Evolutionary conservation across 768 basidiomycete species (phyloP).

Genomic region (Cytidiella melzeri): DNA sequence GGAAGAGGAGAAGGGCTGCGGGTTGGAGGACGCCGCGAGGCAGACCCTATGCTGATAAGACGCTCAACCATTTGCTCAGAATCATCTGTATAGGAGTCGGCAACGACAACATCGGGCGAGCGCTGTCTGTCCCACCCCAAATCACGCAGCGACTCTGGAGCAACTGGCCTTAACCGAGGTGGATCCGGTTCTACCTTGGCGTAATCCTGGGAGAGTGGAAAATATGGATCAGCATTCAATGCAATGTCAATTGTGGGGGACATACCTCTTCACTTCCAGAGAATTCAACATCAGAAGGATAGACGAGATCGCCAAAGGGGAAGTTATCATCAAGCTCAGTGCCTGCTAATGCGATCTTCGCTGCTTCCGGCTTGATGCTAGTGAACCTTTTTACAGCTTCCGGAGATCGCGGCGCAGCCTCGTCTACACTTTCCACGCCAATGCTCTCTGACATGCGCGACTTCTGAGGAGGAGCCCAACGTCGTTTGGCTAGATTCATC

Average conservation of each 20-base stretch:
- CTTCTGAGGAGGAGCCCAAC: conserved; percentile 17
- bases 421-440: background rate
- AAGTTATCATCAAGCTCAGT: background rate
- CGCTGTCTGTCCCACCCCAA: background rate
- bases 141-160: too few species aligned
- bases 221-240: too few species aligned
- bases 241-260: too few species aligned
- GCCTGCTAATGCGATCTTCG: background rate
- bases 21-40: conserved; percentile 3
- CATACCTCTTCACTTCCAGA: background rate
- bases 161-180: too few species aligned
- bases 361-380: background rate
- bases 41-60: conserved; percentile 14
- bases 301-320: background rate
- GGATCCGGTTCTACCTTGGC: too few species aligned
- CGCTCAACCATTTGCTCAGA: conserved; percentile 22
- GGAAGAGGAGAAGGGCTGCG: conserved; percentile 9
- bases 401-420: background rate
- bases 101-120: background rate
- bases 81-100: conserved; percentile 7
- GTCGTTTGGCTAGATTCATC: conserved; percentile 22
- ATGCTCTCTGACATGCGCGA: background rate
- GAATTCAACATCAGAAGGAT: background rate
- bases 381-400: background rate
- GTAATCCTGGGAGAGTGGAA: too few species aligned